These are phyloP conservation scores for Monosporascus sp. DNA, from an alignment of 2,329 filamentous ascomycete species.

Conservation along the genomic window DNA sequence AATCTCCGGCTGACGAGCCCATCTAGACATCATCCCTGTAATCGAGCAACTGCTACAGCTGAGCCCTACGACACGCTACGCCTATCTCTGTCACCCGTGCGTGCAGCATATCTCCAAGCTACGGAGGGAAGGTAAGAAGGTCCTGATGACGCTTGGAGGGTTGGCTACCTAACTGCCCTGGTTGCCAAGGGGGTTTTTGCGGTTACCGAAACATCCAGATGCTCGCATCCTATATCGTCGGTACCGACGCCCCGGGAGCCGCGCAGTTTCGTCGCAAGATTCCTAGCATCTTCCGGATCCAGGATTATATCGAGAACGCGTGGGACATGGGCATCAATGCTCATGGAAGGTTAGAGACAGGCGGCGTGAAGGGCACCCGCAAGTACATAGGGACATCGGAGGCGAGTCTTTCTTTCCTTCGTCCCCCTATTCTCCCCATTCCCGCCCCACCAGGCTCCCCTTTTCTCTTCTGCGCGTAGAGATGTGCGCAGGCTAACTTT, in stretches of 20 bases:
- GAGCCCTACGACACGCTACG: slow-evolving; percentile 58
- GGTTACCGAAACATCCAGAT: slow-evolving; percentile 96
- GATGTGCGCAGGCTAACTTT: not conserved
- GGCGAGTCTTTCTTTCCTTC: slow-evolving; percentile 37
- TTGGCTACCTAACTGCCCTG: not conserved
- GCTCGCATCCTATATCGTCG: slow-evolving; percentile 72
- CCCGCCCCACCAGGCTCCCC: not conserved
- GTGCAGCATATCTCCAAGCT: slow-evolving; percentile 80
- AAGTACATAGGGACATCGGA: slow-evolving; percentile 96
- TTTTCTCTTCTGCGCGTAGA: not conserved
- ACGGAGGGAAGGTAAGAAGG: slow-evolving; percentile 55
- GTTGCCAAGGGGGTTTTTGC: slow-evolving; percentile 69
- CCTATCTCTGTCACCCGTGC: slow-evolving; percentile 72
- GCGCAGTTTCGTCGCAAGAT: slow-evolving; percentile 55
- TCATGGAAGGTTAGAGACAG: slow-evolving; percentile 72
- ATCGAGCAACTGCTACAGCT: slow-evolving; percentile 59
- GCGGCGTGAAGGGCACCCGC: slow-evolving; percentile 78
- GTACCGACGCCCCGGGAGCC: slow-evolving; percentile 48
- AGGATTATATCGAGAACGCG: slow-evolving; percentile 79
- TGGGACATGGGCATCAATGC: slow-evolving; percentile 83
- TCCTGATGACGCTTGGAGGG: too few species aligned
- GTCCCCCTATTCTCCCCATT: not conserved
- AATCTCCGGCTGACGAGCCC: slow-evolving; percentile 37
- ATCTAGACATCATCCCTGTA: slow-evolving; percentile 52
- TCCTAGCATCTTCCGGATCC: slow-evolving; percentile 75